phyloP scores from a whole-genome alignment of 2,329 filamentous ascomycete genomes.

The Aspergillus aculeatinus region DNA sequence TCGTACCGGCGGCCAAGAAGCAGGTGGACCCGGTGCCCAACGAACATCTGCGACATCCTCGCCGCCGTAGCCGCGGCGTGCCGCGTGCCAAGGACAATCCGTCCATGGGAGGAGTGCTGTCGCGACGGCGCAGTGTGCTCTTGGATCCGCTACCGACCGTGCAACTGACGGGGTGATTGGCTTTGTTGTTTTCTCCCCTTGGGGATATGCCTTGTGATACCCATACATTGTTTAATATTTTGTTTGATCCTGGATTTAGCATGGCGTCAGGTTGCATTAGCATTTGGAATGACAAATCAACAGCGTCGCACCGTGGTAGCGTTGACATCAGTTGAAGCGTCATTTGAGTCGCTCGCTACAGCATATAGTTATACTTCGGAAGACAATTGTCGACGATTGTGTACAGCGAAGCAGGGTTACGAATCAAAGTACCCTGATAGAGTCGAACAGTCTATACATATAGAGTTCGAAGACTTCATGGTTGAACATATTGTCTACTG shows the following conservation, averaged over 20 bases:
- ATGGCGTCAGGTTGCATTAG: not conserved
- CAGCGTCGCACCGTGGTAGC: not conserved
- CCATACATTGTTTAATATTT: not conserved
- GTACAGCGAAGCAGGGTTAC: not conserved
- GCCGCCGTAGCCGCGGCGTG: slow-evolving; percentile 21
- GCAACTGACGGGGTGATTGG: slow-evolving; percentile 4
- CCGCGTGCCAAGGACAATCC: slow-evolving; percentile 32
- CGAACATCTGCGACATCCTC: slow-evolving; percentile 34
- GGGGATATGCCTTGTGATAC: not conserved
- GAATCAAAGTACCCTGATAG: not conserved
- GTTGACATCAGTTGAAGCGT: not conserved
- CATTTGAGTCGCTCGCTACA: not conserved
- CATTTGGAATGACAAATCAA: not conserved
- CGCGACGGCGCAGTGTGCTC: slow-evolving; percentile 30
- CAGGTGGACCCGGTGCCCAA: slow-evolving; percentile 53
- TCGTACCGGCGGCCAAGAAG: slow-evolving; percentile 47
- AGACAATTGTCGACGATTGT: not conserved
- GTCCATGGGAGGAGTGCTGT: slow-evolving; percentile 29
- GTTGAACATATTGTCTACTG: too few relatives aligned
- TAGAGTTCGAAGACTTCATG: too few relatives aligned
- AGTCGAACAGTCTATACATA: too few relatives aligned
- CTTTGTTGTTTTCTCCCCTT: slow-evolving; percentile 7
- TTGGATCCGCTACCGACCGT: slow-evolving; percentile 23
- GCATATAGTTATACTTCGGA: not conserved
- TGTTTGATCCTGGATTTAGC: not conserved